phyloP scores from a whole-genome alignment of 2,329 filamentous ascomycete genomes.

The Aspergillus pseudotamarii region DNA sequence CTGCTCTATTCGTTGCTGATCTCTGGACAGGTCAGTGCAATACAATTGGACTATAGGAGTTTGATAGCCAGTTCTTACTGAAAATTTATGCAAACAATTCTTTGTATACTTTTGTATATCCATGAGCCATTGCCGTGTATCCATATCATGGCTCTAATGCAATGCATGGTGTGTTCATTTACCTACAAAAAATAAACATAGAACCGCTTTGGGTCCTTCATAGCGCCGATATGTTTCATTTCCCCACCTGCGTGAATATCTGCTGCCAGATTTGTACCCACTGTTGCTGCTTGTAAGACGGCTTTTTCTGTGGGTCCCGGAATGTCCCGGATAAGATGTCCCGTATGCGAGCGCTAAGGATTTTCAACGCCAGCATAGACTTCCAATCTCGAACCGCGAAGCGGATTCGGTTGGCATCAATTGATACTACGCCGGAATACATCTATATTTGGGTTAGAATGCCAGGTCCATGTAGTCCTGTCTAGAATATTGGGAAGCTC shows the following conservation, averaged over 20 bases:
- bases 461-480: not conserved
- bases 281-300: slow-evolving; percentile 66
- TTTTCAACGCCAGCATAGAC: slow-evolving; percentile 84
- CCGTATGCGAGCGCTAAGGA: slow-evolving; percentile 70
- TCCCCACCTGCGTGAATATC: slow-evolving; percentile 57
- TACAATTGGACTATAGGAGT: not conserved
- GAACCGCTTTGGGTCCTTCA: not conserved
- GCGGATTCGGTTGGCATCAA: slow-evolving; percentile 84
- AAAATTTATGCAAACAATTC: not conserved
- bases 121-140: not conserved
- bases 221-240: slow-evolving; percentile 15
- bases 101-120: not conserved
- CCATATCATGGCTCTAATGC: not conserved
- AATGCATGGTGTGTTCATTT: not conserved
- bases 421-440: slow-evolving; percentile 80
- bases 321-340: slow-evolving; percentile 75
- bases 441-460: slow-evolving; percentile 53
- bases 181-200: not conserved
- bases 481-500: too few species aligned
- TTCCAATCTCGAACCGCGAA: slow-evolving; percentile 90
- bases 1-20: not conserved
- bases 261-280: slow-evolving; percentile 76
- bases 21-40: not conserved
- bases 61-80: not conserved
- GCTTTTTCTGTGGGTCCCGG: slow-evolving; percentile 43